Evolutionary conservation across 768 basidiomycete genomes (phyloP).

Genomic region (Tulasnella sp.): DNA sequence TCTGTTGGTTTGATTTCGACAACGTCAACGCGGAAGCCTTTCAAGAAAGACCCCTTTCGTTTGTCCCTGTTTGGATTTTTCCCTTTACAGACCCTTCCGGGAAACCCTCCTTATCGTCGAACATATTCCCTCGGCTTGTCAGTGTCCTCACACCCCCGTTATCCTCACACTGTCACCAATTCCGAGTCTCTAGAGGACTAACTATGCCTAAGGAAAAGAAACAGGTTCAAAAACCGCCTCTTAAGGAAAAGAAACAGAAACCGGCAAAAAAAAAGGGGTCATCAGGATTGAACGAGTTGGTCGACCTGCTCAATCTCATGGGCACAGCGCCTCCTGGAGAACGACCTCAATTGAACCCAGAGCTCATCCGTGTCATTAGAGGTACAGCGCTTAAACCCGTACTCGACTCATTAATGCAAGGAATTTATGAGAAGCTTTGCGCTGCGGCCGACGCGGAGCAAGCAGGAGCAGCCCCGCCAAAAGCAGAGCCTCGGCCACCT

Average conservation of each 20-base stretch:
- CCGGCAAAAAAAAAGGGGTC: too few species aligned
- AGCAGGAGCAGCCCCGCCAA: background rate
- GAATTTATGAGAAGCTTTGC: background rate
- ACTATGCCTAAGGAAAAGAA: too few species aligned
- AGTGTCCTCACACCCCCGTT: too few species aligned
- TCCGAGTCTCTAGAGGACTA: too few species aligned
- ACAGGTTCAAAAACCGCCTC: too few species aligned
- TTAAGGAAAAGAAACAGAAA: too few species aligned
- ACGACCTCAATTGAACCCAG: background rate
- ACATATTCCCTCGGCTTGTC: too few species aligned
- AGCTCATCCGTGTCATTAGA: background rate
- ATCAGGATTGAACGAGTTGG: background rate
- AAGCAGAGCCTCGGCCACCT: background rate
- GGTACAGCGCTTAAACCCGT: background rate
- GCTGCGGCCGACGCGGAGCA: background rate
- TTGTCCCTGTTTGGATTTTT: background rate
- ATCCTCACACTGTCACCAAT: too few species aligned
- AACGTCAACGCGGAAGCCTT: background rate
- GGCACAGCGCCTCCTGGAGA: background rate
- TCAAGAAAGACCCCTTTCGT: background rate
- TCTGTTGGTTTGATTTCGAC: background rate
- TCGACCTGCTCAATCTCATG: background rate
- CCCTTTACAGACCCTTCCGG: background rate
- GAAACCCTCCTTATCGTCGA: background rate
- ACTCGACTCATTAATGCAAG: background rate